phyloP scores from a whole-genome alignment of 306 rosid species.

The Mimosa pudica region DNA sequence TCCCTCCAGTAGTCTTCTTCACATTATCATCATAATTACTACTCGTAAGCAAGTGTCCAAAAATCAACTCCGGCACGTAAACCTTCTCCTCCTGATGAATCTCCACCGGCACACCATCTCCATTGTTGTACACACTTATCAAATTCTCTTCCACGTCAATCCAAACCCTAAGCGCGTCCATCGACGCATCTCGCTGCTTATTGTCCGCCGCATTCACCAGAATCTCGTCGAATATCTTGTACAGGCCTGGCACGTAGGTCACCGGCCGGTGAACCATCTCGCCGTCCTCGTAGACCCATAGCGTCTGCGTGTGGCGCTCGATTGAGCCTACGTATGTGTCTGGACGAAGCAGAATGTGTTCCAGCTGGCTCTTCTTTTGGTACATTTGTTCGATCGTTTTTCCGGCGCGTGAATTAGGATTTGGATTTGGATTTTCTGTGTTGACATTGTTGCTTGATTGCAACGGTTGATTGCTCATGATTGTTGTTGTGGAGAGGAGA shows the following conservation, averaged over 20 bases:
- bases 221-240: slow-evolving; percentile 95
- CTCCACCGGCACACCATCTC: slow-evolving; percentile 91
- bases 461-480: slow-evolving; percentile 61
- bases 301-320: slow-evolving; percentile 81
- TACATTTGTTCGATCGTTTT: slow-evolving; percentile 86
- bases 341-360: slow-evolving; percentile 92
- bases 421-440: slow-evolving; percentile 34
- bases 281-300: slow-evolving; percentile 77
- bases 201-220: slow-evolving; percentile 94
- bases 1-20: slow-evolving; percentile 94
- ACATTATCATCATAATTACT: slow-evolving; percentile 81
- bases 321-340: slow-evolving; percentile 94
- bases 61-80: slow-evolving; percentile 90
- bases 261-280: slow-evolving; percentile 72
- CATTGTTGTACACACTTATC: slow-evolving; percentile 69
- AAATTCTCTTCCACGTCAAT: slow-evolving; percentile 62
- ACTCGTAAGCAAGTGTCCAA: slow-evolving; percentile 84
- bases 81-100: slow-evolving; percentile 94
- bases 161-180: slow-evolving; percentile 68
- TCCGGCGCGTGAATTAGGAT: background rate
- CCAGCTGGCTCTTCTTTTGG: slow-evolving; percentile 93
- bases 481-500: background rate
- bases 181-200: slow-evolving; percentile 83
- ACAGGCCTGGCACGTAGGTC: slow-evolving; percentile 83
- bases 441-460: slow-evolving; percentile 68